Evolutionary conservation across 1,139 yeast genomes (phyloP).

Genomic region (Blastobotrys persicus): DNA sequence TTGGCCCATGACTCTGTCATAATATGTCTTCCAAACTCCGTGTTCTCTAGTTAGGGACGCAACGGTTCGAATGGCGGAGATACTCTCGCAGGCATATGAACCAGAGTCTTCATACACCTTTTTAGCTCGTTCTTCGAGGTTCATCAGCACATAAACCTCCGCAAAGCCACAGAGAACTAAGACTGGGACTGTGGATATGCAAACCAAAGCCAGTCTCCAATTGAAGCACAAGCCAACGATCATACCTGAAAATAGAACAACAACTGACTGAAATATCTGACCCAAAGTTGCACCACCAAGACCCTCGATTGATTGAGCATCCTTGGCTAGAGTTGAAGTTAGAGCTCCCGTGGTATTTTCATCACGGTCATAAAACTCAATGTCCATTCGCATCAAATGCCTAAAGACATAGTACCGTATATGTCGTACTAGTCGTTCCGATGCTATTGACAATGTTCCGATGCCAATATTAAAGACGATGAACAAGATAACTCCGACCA

Average conservation of each 20-base stretch:
- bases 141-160: conserved; percentile 73
- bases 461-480: conserved; percentile 34
- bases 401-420: conserved; percentile 36
- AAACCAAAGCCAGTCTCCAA: conserved; percentile 61
- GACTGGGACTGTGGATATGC: conserved; percentile 62
- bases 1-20: conserved; percentile 32
- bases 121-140: conserved; percentile 54
- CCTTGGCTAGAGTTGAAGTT: conserved; percentile 76
- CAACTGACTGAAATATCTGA: conserved; percentile 68
- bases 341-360: conserved; percentile 63
- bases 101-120: conserved; percentile 41
- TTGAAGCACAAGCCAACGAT: conserved; percentile 63
- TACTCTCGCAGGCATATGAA: conserved; percentile 38
- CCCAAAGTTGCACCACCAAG: conserved; percentile 86
- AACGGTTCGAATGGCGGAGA: conserved; percentile 40
- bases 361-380: conserved; percentile 79
- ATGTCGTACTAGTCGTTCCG: conserved; percentile 34
- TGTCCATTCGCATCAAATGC: conserved; percentile 62
- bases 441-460: conserved; percentile 32
- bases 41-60: conserved; percentile 39
- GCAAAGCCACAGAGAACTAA: conserved; percentile 72
- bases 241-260: conserved; percentile 72
- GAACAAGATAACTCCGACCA: conserved; percentile 41
- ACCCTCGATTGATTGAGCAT: conserved; percentile 81
- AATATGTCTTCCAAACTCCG: conserved; percentile 34